phyloP scores from a whole-genome alignment of 805 yeast species.

The Kazachstania kunashirensis region DNA sequence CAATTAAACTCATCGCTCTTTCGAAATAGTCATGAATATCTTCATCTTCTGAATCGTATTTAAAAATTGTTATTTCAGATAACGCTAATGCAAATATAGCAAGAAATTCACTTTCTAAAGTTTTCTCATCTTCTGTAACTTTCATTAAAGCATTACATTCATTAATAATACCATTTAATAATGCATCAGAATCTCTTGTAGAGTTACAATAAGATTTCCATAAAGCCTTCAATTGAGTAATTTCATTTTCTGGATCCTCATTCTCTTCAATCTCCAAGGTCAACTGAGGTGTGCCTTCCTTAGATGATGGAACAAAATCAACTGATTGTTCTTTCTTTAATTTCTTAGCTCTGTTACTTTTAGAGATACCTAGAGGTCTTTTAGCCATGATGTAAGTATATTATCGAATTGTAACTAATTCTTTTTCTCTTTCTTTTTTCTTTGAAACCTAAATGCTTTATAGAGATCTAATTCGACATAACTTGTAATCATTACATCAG shows the following conservation, averaged over 20 bases:
- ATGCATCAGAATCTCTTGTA: conserved; percentile 51
- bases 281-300: conserved; percentile 33
- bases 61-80: conserved; percentile 52
- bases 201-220: conserved; percentile 55
- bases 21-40: conserved; percentile 48
- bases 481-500: no score
- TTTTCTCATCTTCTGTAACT: not conserved
- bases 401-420: no score
- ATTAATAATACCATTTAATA: conserved; percentile 78
- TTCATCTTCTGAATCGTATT: conserved; percentile 26
- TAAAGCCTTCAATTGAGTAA: conserved; percentile 65
- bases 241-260: conserved; percentile 66
- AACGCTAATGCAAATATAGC: conserved; percentile 66
- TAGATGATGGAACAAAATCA: conserved; percentile 8
- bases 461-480: no score
- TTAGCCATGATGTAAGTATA: conserved; percentile 57
- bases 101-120: conserved; percentile 46
- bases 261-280: conserved; percentile 62
- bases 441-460: no score
- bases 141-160: conserved; percentile 73
- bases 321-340: conserved; percentile 13
- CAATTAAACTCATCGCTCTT: conserved; percentile 59
- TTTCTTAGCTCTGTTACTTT: conserved; percentile 37
- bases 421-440: no score
- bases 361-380: conserved; percentile 53